Base-by-base conservation (phyloP, 1,284 basidiomycete genomes). In the Puccinia hordei region DNA sequence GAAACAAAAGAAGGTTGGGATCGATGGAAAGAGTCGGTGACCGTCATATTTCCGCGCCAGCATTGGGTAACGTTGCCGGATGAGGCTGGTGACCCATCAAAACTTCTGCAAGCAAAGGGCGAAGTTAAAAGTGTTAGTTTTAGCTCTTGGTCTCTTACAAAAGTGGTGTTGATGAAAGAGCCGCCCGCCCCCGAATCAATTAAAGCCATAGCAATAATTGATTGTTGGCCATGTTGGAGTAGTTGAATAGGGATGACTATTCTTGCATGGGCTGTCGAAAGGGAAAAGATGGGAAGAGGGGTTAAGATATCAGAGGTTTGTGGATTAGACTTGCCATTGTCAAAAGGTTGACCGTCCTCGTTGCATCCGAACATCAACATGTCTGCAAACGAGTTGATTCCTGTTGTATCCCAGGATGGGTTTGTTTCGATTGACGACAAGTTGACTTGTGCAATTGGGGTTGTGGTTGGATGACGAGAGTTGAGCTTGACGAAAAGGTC, bases 171-270 rank as follows among this genome's bases (percentile, higher is more conserved):
- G 30, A 76, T 51, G n/a, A 76, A 76, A 8, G 73, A 76, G 2
- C 41, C 73, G 15, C 22, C 61, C 5, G 73, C 73, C 9, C 57
- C 73, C 10, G 73, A 61, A 66, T 76, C 73, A 3, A 76, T 12
- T 5, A 76, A n/a, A 49, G 73, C 68, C 41, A 46, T 17, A 22
- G 61, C 30, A 24, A 19, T 53, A 19, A 53, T 8, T 27, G 55
- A 27, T 22, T 22, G 9, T 8, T 4, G 13, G 5, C 51, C 33
- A 1, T 6, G 33, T 2, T 12, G 35, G n/a, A 38, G 38, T 10
- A 49, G 41, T 5, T n/a, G 46, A 5, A 69, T 69, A 33, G 41
- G 35, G 15, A 69, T 1, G 3, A 69, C 30, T 61, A 61, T 9
- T 33, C 41, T 33, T 10, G n/a, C 24, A 46, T 1, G 10, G 44